Conservation (phyloP, 345 rosid species). For the Eucalyptus regnans region DNA sequence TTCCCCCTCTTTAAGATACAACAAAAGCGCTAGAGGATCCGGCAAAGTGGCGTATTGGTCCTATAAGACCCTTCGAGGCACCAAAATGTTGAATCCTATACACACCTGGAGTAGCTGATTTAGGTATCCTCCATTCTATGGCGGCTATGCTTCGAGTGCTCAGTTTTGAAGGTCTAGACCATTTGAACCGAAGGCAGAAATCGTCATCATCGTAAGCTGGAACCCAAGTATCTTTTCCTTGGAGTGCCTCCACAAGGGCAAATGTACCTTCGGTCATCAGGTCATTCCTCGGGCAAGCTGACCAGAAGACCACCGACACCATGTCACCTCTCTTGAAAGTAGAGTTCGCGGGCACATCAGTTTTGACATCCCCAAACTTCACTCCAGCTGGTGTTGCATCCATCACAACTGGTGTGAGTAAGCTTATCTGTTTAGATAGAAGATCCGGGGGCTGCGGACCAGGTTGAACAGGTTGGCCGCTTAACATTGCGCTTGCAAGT, state of each 20-base stretch:
- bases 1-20: conserved; percentile 16
- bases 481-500: conserved; percentile 55
- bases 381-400: conserved; percentile 60
- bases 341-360: conserved; percentile 66
- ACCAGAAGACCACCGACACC: conserved; percentile 74
- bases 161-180: conserved; percentile 39
- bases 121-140: conserved; percentile 55
- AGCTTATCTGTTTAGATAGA: conserved; percentile 60
- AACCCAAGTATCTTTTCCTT: conserved; percentile 58
- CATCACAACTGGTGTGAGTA: conserved; percentile 82
- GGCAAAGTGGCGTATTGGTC: conserved; percentile 45
- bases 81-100: conserved; percentile 78
- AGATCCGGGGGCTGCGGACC: conserved; percentile 88
- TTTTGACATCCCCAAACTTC: conserved; percentile 69
- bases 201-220: conserved; percentile 92
- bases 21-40: conserved; percentile 79
- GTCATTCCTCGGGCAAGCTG: conserved; percentile 97
- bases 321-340: conserved; percentile 60
- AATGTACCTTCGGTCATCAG: conserved; percentile 92
- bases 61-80: conserved; percentile 43
- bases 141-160: background rate
- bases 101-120: conserved; percentile 57
- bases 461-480: conserved; percentile 32
- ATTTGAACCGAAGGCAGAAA: conserved; percentile 75
- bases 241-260: conserved; percentile 70